These are phyloP conservation scores for Oryza glaberrima DNA, from an alignment of 176 grass and related monocot species.

Conservation along the genomic window DNA sequence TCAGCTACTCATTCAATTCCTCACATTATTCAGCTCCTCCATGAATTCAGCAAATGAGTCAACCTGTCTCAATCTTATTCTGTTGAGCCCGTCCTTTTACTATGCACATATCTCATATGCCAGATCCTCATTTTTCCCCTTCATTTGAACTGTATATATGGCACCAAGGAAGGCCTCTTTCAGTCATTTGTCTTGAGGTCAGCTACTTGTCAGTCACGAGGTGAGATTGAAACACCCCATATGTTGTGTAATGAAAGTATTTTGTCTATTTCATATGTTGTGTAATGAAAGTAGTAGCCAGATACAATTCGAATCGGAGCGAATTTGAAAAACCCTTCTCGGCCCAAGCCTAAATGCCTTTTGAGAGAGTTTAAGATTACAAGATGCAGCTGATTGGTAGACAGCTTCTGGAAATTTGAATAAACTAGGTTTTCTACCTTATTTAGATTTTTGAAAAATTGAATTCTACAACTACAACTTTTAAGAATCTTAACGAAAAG, in stretches of 20 bases:
- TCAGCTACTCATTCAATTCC: not conserved
- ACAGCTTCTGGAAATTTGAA: too few species aligned
- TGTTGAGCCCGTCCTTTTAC: not conserved
- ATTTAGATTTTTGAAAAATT: too few species aligned
- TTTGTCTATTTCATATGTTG: not conserved
- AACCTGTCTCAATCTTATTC: not conserved
- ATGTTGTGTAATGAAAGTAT: not conserved
- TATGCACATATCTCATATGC: constrained; percentile 1
- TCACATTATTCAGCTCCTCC: not conserved
- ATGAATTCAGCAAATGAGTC: not conserved
- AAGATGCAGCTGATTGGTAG: too few species aligned
- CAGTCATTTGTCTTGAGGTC: not conserved
- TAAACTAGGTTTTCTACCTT: too few species aligned
- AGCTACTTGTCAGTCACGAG: not conserved
- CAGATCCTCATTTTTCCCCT: not conserved
- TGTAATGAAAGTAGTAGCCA: not conserved
- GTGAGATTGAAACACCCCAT: not conserved
- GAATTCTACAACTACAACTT: too few species aligned
- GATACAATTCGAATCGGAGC: not conserved
- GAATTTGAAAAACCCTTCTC: not conserved
- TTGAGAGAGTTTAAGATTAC: too few species aligned
- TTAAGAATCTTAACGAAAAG: too few species aligned
- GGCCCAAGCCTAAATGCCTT: not conserved
- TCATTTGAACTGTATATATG: not conserved
- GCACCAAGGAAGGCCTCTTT: not conserved